phyloP scores from a whole-genome alignment of 345 rosid genomes.

The Gynandropsis gynandra region DNA sequence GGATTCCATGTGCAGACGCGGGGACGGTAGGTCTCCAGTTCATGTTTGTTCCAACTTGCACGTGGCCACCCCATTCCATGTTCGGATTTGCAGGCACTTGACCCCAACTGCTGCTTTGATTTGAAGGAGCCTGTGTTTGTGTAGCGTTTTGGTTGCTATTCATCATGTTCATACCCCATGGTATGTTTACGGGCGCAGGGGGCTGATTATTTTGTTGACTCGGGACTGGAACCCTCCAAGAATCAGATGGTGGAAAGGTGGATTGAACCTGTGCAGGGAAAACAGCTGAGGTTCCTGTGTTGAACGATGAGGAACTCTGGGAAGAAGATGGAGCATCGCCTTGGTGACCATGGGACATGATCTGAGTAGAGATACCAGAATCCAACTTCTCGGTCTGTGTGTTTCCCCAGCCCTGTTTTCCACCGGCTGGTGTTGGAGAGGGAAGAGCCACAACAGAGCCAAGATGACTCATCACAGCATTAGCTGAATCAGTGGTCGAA shows the following conservation, averaged over 20 bases:
- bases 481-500: constrained; percentile 11
- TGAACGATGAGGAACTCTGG: constrained; percentile 36
- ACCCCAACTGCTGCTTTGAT: constrained; percentile 54
- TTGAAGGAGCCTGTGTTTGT: constrained; percentile 36
- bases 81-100: constrained; percentile 42
- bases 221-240: constrained; percentile 53
- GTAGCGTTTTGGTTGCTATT: constrained; percentile 30
- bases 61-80: constrained; percentile 59
- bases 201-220: constrained; percentile 33
- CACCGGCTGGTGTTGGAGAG: constrained; percentile 33
- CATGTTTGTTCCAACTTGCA: constrained; percentile 39
- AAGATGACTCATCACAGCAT: constrained; percentile 22
- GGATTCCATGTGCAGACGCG: constrained; percentile 36
- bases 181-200: constrained; percentile 26
- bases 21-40: constrained; percentile 50
- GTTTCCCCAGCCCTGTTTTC: constrained; percentile 47
- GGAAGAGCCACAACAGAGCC: constrained; percentile 37
- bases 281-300: constrained; percentile 28
- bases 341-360: constrained; percentile 23
- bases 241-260: constrained; percentile 40
- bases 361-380: constrained; percentile 32
- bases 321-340: constrained; percentile 37
- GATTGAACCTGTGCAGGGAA: constrained; percentile 35
- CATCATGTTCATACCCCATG: constrained; percentile 45
- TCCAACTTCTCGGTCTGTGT: constrained; percentile 21